A percentile compares a stretch with the other conserved stretches of the same genome.
phyloP scores from a whole-genome alignment of 108 stramenopile species.

The Cyclotella sp. region DNA sequence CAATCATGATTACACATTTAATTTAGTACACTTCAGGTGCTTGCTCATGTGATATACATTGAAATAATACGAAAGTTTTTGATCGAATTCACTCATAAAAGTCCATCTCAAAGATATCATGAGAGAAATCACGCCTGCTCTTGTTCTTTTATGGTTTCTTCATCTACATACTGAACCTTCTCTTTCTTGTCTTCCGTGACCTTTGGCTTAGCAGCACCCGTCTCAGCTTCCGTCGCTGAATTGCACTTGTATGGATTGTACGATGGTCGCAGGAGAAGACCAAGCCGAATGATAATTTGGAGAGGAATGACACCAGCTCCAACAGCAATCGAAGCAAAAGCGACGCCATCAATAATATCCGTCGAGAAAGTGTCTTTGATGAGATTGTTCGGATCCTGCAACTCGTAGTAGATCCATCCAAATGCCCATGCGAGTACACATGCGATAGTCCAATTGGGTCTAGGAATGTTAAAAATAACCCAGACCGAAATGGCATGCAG shows the following conservation, averaged over 20 bases:
- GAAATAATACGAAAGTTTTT: no score
- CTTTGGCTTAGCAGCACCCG: not conserved
- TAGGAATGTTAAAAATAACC: conserved; percentile 41
- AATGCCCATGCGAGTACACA: conserved; percentile 75
- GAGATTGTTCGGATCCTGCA: conserved; percentile 54
- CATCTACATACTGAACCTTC: not conserved
- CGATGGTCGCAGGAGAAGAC: conserved; percentile 14
- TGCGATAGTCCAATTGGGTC: conserved; percentile 66
- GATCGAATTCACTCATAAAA: no score
- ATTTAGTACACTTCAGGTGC: no score
- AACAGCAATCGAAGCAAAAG: conserved; percentile 43
- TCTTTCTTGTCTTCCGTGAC: not conserved
- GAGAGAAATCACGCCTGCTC: no score
- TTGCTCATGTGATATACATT: no score
- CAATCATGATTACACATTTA: no score
- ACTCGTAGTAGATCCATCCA: conserved; percentile 59
- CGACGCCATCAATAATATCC: conserved; percentile 41
- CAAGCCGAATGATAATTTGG: conserved; percentile 36
- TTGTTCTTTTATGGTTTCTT: no score
- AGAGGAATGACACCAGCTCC: conserved; percentile 28
- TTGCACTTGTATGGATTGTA: conserved; percentile 45
- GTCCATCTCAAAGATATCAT: no score
- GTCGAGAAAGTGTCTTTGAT: conserved; percentile 55
- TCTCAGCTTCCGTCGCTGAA: not conserved
- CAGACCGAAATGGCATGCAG: conserved; percentile 64